A percentile compares a stretch with the other conserved stretches of the same genome.
phyloP scores from a whole-genome alignment of 164 flowering plant genomes.

The Dillenia turbinata region DNA sequence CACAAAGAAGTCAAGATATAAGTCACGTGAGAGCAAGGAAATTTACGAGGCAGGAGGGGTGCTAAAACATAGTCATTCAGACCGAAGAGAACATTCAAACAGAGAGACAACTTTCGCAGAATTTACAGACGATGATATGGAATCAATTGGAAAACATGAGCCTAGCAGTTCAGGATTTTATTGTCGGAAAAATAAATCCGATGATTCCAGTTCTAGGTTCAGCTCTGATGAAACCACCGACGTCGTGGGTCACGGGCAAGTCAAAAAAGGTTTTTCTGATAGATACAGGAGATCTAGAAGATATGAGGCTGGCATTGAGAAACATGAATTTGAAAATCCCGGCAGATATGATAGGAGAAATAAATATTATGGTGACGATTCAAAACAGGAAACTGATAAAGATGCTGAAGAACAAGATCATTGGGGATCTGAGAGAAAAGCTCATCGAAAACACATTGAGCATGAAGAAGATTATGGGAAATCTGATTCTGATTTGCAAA shows the following conservation, averaged over 20 bases:
- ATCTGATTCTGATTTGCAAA: conserved; percentile 3
- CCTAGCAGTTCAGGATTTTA: conserved; percentile 2
- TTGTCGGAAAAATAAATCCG: conserved; percentile 7
- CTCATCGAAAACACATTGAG: neutral
- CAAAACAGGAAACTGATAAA: too few relatives aligned
- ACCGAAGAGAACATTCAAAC: conserved; percentile 11
- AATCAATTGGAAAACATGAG: conserved; percentile 9
- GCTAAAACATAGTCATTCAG: conserved; percentile 9
- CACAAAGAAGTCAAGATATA: conserved; percentile 2
- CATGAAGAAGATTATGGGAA: neutral
- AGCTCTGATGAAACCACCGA: neutral
- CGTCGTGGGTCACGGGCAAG: conserved; percentile 3
- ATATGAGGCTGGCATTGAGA: neutral
- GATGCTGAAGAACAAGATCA: too few relatives aligned
- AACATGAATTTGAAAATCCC: too few relatives aligned
- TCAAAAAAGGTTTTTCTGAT: neutral
- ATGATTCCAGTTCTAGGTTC: conserved; percentile 2
- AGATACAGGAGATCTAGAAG: conserved; percentile 7
- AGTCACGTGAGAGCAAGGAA: neutral
- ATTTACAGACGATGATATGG: neutral
- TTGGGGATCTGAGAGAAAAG: too few relatives aligned
- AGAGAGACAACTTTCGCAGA: neutral
- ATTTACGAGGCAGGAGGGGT: conserved; percentile 1
- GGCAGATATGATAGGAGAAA: too few relatives aligned
- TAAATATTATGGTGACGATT: too few relatives aligned